Base-by-base conservation (phyloP, 257 asterid genomes). In the Solanum pimpinellifolium region DNA sequence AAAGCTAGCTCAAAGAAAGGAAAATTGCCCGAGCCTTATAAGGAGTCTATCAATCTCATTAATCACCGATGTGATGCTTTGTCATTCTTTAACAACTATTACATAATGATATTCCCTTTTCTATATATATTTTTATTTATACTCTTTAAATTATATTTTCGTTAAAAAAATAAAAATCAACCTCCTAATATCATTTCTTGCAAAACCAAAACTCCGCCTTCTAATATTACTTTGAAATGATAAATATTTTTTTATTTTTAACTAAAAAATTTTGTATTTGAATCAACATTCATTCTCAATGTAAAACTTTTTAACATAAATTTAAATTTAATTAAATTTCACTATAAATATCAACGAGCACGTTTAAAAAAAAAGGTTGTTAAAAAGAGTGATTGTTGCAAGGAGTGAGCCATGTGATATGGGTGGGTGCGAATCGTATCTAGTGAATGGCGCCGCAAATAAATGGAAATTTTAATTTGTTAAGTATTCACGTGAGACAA, bases 381-480 rank as follows among this genome's bases (percentile, higher is more conserved):
- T 18, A 18, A 52, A 6, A 10, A 56, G n/a, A 4, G 65, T 56
- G 11, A 56, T 56, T 56, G n/a, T 11, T 7, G n/a, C 65, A 18
- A 56, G n/a, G n/a, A 18, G n/a, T 56, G n/a, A 56, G 65, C n/a
- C 80, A 72, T 15, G 15, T 72, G 80, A 37, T 56, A 56, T 18
- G 46, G 78, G n/a, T 18, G 46, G 78, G n/a, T 7, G 23, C 16
- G 25, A 72, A 72, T 72, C 46, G 78, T 8, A 72, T 42, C 80
- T 29, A 90, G 92, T 15, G 14, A 86, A 56, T 89, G 87, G 89
- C 91, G 92, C 90, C 93, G 92, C 91, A 87, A 90, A 87, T 56
- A 88, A 29, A 75, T 75, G 78, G 42, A 68, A 59, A 31, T 29
- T 29, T 69, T 29, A 29, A 69, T 5, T 10, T 75, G 91, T 15